These are phyloP conservation scores for Pythium phragmiticola DNA, from an alignment of 352 stramenopile genomes.

Conservation along the genomic window DNA sequence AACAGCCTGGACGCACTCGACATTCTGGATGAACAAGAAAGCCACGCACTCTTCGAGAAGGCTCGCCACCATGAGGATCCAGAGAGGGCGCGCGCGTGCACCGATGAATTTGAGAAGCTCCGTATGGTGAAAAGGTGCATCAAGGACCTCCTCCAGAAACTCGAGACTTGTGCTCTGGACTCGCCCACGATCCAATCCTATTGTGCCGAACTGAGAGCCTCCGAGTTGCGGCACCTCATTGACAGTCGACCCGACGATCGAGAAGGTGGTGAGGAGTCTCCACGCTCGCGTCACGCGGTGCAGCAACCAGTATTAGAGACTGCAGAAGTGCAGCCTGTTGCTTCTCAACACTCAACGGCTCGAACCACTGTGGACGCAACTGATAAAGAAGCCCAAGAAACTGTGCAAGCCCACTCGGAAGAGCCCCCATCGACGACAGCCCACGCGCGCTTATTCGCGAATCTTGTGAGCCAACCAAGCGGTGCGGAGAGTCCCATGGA, in stretches of 20 bases:
- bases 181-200: conserved; percentile 51
- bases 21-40: conserved; percentile 69
- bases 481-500: background rate
- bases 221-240: conserved; percentile 35
- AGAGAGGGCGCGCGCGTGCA: conserved; percentile 34
- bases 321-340: background rate
- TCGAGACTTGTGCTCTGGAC: conserved; percentile 45
- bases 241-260: conserved; percentile 3
- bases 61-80: conserved; percentile 36
- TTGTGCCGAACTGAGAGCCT: conserved; percentile 42
- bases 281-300: background rate
- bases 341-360: background rate
- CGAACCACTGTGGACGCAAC: background rate
- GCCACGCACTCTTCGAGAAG: conserved; percentile 43
- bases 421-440: background rate
- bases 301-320: background rate
- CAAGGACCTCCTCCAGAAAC: conserved; percentile 52
- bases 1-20: conserved; percentile 62
- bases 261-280: background rate
- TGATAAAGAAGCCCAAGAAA: background rate
- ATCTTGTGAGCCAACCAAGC: background rate
- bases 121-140: conserved; percentile 57
- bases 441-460: background rate
- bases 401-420: background rate
- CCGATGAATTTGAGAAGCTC: conserved; percentile 47